phyloP scores from a whole-genome alignment of 495 filamentous ascomycete genomes.

The Neurospora africana region DNA sequence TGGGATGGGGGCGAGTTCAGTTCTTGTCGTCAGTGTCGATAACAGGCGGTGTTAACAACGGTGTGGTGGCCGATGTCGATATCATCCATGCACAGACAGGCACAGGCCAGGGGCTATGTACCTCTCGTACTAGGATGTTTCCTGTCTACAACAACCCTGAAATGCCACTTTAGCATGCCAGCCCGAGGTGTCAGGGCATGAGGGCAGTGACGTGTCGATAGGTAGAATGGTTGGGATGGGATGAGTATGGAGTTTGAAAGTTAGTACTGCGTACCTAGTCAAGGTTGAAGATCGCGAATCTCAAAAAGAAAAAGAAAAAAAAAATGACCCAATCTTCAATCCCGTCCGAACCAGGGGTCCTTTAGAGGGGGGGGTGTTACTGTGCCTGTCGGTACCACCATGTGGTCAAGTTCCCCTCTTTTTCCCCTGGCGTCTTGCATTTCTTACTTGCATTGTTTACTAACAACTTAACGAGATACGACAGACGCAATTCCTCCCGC shows the following conservation, averaged over 20 bases:
- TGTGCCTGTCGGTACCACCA: not conserved
- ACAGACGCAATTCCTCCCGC: not conserved
- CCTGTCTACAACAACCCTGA: not conserved
- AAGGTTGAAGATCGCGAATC: not conserved
- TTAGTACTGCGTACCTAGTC: too few relatives aligned
- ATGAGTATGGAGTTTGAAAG: not conserved
- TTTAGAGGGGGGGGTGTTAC: not conserved
- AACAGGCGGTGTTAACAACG: not conserved
- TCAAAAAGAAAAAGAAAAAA: not conserved
- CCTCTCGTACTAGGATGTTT: not conserved
- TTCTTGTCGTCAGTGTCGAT: not conserved
- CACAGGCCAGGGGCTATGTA: not conserved
- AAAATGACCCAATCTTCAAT: not conserved
- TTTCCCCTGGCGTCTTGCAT: not conserved
- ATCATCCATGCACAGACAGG: not conserved
- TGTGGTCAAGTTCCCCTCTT: not conserved
- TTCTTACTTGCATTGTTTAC: not conserved
- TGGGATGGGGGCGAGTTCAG: not conserved
- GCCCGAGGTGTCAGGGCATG: conserved; percentile 18
- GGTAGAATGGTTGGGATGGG: conserved; percentile 18
- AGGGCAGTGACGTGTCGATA: conserved; percentile 27
- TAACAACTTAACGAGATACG: not conserved
- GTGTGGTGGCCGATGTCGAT: not conserved
- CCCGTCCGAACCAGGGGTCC: not conserved
- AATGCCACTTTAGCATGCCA: not conserved